Conservation (phyloP, 2,329 filamentous ascomycete species). For the Pestalotiopsis sp. region DNA sequence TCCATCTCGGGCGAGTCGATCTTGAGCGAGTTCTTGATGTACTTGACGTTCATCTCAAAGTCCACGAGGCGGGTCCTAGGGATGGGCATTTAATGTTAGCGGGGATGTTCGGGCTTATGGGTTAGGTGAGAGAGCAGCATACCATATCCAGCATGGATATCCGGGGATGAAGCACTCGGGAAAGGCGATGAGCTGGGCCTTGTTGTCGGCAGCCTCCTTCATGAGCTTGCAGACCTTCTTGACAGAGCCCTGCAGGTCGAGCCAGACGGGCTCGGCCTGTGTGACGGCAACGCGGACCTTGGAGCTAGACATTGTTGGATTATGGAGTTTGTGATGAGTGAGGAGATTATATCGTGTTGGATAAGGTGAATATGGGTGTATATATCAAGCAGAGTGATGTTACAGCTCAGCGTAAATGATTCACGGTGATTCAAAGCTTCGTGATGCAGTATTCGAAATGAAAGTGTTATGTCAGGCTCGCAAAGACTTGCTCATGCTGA, state of each 20-base stretch:
- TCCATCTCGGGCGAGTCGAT: constrained; percentile 38
- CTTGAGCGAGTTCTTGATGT: constrained; percentile 35
- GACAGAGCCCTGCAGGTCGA: constrained; percentile 49
- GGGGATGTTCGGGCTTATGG: no score
- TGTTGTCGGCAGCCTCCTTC: constrained; percentile 46
- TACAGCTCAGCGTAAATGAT: background rate
- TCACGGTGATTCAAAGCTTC: background rate
- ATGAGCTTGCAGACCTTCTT: constrained; percentile 53
- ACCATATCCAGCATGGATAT: constrained; percentile 35
- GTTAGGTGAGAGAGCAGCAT: no score
- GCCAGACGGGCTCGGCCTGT: constrained; percentile 57
- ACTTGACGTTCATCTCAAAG: constrained; percentile 29
- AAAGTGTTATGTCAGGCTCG: background rate
- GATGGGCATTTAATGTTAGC: background rate
- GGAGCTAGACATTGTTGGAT: constrained; percentile 9
- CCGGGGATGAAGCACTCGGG: constrained; percentile 47
- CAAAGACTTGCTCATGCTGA: background rate
- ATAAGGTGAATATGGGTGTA: background rate
- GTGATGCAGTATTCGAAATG: background rate
- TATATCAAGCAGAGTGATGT: background rate
- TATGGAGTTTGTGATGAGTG: background rate
- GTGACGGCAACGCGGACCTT: constrained; percentile 43
- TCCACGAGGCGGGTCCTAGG: constrained; percentile 35
- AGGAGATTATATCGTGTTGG: background rate
- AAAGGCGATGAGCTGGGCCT: constrained; percentile 51